These are phyloP conservation scores for Tolypocladium cylindrosporum DNA, from an alignment of 2,329 filamentous ascomycete genomes.

Conservation along the genomic window DNA sequence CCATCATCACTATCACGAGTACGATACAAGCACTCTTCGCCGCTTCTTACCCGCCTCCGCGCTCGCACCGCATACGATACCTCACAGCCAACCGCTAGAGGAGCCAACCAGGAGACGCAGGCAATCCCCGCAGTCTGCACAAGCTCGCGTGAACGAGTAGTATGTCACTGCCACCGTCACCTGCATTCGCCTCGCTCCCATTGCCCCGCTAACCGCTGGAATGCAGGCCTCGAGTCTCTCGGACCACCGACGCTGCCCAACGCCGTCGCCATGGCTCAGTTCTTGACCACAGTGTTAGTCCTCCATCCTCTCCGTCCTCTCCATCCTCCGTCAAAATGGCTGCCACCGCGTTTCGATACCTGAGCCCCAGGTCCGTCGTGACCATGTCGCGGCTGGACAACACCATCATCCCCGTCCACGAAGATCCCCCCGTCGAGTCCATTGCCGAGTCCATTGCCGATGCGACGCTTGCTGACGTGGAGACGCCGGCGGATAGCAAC, in stretches of 20 bases:
- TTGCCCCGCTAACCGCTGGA: conserved; percentile 33
- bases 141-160: not conserved
- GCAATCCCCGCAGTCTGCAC: not conserved
- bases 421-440: conserved; percentile 10
- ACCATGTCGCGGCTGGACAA: conserved; percentile 19
- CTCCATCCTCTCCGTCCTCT: conserved; percentile 3
- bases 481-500: conserved; percentile 46
- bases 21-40: not conserved
- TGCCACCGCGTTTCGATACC: conserved; percentile 15
- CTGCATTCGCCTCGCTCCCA: conserved; percentile 4
- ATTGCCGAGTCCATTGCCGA: conserved; percentile 7
- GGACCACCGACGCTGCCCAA: conserved; percentile 5
- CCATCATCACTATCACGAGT: not conserved
- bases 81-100: not conserved
- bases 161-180: not conserved
- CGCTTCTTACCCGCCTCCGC: not conserved
- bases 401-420: conserved; percentile 20
- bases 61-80: not conserved
- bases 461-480: conserved; percentile 18
- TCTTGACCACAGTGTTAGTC: conserved; percentile 33
- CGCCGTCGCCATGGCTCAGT: conserved; percentile 26
- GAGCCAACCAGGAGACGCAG: not conserved
- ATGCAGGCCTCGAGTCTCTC: conserved; percentile 17
- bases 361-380: conserved; percentile 20
- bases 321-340: conserved; percentile 9